Conservation (phyloP, 495 filamentous ascomycete species). For the Haplographium delicatum region DNA sequence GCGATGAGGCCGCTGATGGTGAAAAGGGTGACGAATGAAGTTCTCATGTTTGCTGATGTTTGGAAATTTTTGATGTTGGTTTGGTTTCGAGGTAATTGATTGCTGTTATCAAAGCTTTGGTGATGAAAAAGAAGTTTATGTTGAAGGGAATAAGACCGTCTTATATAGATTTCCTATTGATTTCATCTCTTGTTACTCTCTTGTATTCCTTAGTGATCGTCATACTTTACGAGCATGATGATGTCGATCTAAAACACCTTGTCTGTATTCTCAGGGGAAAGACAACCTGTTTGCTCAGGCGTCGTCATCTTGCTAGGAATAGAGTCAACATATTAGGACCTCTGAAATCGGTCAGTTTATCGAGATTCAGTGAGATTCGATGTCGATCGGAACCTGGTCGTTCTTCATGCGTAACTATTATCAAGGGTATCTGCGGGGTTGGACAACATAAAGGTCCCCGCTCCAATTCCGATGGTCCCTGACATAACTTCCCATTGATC, state of each 20-base stretch:
- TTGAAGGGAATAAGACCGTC: constrained; percentile 1
- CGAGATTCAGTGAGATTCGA: background rate
- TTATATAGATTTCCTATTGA: constrained; percentile 9
- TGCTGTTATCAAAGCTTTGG: constrained; percentile 16
- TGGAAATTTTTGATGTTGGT: constrained; percentile 16
- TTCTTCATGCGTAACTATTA: background rate
- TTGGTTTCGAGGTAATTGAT: constrained; percentile 22
- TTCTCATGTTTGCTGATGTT: constrained; percentile 32
- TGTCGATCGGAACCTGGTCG: background rate
- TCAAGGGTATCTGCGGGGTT: background rate
- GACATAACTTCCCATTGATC: background rate
- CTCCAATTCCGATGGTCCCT: background rate
- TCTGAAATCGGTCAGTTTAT: background rate
- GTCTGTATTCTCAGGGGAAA: background rate
- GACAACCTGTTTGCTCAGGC: background rate
- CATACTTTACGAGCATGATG: background rate
- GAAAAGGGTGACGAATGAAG: constrained; percentile 32
- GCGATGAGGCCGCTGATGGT: constrained; percentile 28
- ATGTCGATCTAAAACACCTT: background rate
- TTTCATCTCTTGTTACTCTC: background rate
- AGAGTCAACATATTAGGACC: background rate
- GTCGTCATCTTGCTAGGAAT: background rate
- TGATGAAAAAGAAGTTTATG: constrained; percentile 1
- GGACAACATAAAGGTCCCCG: background rate
- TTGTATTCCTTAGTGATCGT: background rate